Conservation (phyloP, 2,329 filamentous ascomycete genomes). For the Blastomyces parvus region DNA sequence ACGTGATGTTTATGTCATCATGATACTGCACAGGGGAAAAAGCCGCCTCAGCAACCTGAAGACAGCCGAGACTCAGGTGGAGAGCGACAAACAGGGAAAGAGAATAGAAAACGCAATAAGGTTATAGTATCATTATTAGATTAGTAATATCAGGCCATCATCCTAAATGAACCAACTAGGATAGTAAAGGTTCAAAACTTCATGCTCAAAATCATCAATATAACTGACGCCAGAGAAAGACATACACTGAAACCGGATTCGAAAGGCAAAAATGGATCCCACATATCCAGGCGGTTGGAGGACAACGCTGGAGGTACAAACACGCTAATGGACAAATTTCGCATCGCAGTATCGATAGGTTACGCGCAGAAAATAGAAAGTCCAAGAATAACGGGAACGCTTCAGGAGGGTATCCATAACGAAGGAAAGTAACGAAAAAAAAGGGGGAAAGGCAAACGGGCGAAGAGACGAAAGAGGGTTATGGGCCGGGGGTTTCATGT, state of each 20-base stretch:
- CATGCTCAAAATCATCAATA: background rate
- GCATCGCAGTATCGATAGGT: background rate
- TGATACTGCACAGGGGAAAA: background rate
- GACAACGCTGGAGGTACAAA: background rate
- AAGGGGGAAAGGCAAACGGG: constrained; percentile 1
- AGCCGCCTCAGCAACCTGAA: background rate
- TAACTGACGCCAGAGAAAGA: background rate
- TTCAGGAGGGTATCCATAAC: constrained; percentile 5
- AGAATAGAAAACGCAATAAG: background rate
- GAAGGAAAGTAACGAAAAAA: background rate
- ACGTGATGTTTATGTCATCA: background rate
- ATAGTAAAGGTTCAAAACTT: background rate
- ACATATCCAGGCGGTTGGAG: background rate
- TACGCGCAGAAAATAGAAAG: background rate
- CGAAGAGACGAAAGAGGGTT: background rate
- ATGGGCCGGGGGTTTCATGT: constrained; percentile 17
- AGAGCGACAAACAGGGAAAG: background rate
- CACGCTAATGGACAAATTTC: background rate
- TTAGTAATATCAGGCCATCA: background rate
- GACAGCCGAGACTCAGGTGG: too few species aligned
- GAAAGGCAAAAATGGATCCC: background rate
- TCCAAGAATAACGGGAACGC: constrained; percentile 1
- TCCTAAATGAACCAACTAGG: background rate
- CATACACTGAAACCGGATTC: background rate
- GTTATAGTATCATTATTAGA: constrained; percentile 3